These are phyloP conservation scores for Trichophyton benhamiae DNA, from an alignment of 2,329 filamentous ascomycete species.

Conservation along the genomic window DNA sequence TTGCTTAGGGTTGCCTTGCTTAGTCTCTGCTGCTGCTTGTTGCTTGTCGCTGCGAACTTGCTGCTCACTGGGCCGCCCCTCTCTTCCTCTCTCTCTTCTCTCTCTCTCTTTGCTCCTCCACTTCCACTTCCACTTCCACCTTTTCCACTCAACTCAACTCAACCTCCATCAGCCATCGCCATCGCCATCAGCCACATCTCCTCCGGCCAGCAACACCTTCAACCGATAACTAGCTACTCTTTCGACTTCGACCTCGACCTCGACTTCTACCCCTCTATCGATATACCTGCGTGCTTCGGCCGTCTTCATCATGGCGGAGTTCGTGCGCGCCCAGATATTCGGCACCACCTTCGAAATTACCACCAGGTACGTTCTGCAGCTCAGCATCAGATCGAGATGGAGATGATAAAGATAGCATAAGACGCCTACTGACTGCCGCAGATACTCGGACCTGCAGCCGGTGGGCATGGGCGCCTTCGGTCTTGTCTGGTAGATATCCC, in stretches of 20 bases:
- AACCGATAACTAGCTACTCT: too few relatives aligned
- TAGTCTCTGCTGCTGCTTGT: background rate
- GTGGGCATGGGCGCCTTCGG: conserved; percentile 99
- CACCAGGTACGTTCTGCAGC: conserved; percentile 55
- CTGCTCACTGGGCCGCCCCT: background rate
- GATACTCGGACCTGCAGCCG: conserved; percentile 94
- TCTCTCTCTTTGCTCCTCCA: too few relatives aligned
- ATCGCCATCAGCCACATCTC: too few relatives aligned
- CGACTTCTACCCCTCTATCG: background rate
- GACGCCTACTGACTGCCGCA: conserved; percentile 29
- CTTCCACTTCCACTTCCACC: background rate
- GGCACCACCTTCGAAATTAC: conserved; percentile 99
- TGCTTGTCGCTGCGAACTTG: background rate
- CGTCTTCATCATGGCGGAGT: conserved; percentile 67
- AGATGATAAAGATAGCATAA: background rate
- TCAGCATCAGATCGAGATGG: background rate
- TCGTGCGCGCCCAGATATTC: conserved; percentile 98
- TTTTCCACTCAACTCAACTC: background rate
- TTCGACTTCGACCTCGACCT: too few relatives aligned
- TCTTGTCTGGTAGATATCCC: conserved; percentile 82
- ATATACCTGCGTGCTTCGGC: background rate
- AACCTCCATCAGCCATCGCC: too few relatives aligned
- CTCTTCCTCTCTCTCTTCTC: background rate
- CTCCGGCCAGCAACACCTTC: too few relatives aligned
- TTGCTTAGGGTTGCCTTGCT: background rate